phyloP scores from a whole-genome alignment of 1,284 basidiomycete genomes.

The Ceratobasidium sp. region DNA sequence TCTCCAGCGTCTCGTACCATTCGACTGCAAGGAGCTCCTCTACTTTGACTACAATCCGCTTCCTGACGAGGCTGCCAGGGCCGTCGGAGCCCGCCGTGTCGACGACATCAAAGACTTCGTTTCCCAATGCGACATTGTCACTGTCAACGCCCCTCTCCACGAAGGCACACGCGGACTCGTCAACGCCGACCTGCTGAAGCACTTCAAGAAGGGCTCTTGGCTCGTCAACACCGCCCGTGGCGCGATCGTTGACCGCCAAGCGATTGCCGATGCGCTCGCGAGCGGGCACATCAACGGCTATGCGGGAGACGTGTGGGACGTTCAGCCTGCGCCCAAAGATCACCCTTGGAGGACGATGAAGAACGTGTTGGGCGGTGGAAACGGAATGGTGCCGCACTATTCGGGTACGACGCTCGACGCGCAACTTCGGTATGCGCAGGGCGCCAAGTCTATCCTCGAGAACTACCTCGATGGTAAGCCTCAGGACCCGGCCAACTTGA shows the following conservation, averaged over 20 bases:
- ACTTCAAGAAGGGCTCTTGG: constrained; percentile 94
- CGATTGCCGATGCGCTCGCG: constrained; percentile 81
- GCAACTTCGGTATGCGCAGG: constrained; percentile 88
- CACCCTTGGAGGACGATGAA: constrained; percentile 89
- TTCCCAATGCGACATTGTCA: constrained; percentile 83
- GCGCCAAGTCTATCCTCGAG: constrained; percentile 83
- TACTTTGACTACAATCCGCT: constrained; percentile 94
- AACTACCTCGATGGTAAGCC: constrained; percentile 78
- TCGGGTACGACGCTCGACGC: constrained; percentile 93
- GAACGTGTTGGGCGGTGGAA: constrained; percentile 83
- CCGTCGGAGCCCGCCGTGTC: constrained; percentile 80
- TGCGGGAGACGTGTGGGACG: constrained; percentile 80
- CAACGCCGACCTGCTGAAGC: constrained; percentile 84
- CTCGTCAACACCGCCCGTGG: constrained; percentile 95
- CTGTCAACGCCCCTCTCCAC: constrained; percentile 92
- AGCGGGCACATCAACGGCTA: constrained; percentile 81
- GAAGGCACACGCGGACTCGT: constrained; percentile 86
- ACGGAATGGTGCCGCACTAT: constrained; percentile 79
- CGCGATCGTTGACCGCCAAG: constrained; percentile 89
- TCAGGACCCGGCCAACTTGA: constrained; percentile 86
- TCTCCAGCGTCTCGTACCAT: constrained; percentile 86
- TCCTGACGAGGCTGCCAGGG: constrained; percentile 77
- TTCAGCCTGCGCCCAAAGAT: constrained; percentile 87
- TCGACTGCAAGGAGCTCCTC: constrained; percentile 91
- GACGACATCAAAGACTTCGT: constrained; percentile 90